Conservation (phyloP, 495 filamentous ascomycete genomes). For the Lasiosphaeria hispida region DNA sequence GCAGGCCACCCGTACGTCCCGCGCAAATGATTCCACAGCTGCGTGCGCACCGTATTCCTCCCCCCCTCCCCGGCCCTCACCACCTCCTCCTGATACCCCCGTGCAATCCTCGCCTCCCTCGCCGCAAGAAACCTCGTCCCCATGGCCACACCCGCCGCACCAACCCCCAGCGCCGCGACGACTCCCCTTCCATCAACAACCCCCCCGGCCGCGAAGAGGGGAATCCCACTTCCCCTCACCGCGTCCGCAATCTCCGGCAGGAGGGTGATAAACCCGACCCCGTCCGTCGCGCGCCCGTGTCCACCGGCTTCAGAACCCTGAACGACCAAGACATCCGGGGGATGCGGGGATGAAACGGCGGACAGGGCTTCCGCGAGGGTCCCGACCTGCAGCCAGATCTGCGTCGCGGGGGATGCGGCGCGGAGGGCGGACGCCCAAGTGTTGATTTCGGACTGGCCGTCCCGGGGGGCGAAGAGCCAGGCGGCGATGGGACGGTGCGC, state of each 20-base stretch:
- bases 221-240: slow-evolving; percentile 62
- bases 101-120: slow-evolving; percentile 80
- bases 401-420: slow-evolving; percentile 55
- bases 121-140: slow-evolving; percentile 89
- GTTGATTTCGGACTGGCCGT: slow-evolving; percentile 46
- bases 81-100: slow-evolving; percentile 86
- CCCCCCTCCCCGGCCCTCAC: slow-evolving; percentile 66
- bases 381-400: slow-evolving; percentile 74
- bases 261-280: slow-evolving; percentile 87
- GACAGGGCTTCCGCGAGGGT: slow-evolving; percentile 55
- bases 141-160: slow-evolving; percentile 92
- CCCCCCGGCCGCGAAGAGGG: slow-evolving; percentile 89
- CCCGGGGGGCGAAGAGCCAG: slow-evolving; percentile 67
- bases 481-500: slow-evolving; percentile 61
- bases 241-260: slow-evolving; percentile 77
- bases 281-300: slow-evolving; percentile 78
- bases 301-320: slow-evolving; percentile 68
- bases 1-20: slow-evolving; percentile 69
- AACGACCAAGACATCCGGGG: slow-evolving; percentile 67
- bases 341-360: slow-evolving; percentile 24
- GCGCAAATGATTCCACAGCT: slow-evolving; percentile 67
- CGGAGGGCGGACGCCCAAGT: slow-evolving; percentile 55
- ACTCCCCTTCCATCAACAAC: slow-evolving; percentile 90
- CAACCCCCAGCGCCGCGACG: slow-evolving; percentile 78
- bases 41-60: slow-evolving; percentile 59